Percentiles rank a stretch among this genome's conserved stretches.
phyloP scores from a whole-genome alignment of 371 early-diverging fungal species.

The Choanephora cucurbitarum region DNA sequence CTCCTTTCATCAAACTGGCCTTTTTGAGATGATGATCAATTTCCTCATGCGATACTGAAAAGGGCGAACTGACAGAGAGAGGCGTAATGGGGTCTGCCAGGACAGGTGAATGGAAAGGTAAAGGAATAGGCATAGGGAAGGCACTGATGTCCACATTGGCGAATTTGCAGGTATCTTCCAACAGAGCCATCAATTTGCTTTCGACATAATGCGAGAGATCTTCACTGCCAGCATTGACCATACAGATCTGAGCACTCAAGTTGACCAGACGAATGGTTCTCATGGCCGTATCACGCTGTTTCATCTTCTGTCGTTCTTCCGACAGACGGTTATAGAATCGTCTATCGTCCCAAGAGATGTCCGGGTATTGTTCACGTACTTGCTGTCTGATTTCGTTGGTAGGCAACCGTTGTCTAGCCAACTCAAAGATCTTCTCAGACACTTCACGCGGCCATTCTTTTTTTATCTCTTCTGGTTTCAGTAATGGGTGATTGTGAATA shows the following conservation, averaged over 20 bases:
- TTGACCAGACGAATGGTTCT: slow-evolving; percentile 50
- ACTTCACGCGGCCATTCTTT: slow-evolving; percentile 63
- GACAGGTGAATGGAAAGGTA: slow-evolving; percentile 10
- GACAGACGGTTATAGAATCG: slow-evolving; percentile 65
- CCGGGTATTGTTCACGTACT: slow-evolving; percentile 55
- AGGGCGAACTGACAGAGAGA: slow-evolving; percentile 6
- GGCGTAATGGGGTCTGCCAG: slow-evolving; percentile 8
- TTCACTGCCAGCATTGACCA: slow-evolving; percentile 46
- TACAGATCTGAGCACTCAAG: slow-evolving; percentile 38
- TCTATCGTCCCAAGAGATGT: slow-evolving; percentile 64
- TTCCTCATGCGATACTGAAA: slow-evolving; percentile 13
- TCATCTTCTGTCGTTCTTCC: slow-evolving; percentile 63
- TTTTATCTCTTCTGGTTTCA: slow-evolving; percentile 64
- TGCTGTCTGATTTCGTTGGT: slow-evolving; percentile 60
- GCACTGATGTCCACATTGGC: slow-evolving; percentile 24
- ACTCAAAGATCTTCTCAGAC: slow-evolving; percentile 55
- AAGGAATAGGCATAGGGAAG: slow-evolving; percentile 13
- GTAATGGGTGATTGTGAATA: slow-evolving; percentile 60
- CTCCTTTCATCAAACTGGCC: background rate
- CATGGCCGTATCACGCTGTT: slow-evolving; percentile 52
- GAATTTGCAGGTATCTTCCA: slow-evolving; percentile 39
- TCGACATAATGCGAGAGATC: slow-evolving; percentile 53
- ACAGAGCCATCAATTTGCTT: slow-evolving; percentile 40
- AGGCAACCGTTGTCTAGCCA: slow-evolving; percentile 54
- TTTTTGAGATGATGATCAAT: slow-evolving; percentile 11